These are phyloP conservation scores for Tuber aestivum DNA, from an alignment of 495 filamentous ascomycete species.

Conservation along the genomic window DNA sequence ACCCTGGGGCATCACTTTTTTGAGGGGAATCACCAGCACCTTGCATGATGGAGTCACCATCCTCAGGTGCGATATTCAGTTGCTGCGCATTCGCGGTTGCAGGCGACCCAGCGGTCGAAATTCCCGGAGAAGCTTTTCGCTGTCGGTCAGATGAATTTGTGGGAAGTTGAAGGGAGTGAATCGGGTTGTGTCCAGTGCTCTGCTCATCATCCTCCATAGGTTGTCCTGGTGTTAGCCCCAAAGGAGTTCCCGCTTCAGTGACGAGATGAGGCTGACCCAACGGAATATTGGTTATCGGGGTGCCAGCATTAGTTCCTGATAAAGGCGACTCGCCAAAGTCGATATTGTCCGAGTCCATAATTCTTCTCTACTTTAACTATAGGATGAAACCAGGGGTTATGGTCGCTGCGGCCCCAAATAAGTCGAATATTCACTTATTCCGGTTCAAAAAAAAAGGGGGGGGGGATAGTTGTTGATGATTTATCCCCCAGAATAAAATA, in stretches of 20 bases:
- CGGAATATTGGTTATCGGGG: conserved; percentile 26
- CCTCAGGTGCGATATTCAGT: conserved; percentile 30
- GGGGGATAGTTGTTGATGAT: conserved; percentile 6
- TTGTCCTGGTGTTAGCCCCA: conserved; percentile 30
- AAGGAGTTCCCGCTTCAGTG: conserved; percentile 27
- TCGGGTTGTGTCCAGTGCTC: conserved; percentile 26
- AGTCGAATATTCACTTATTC: conserved; percentile 5
- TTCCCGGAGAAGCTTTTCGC: conserved; percentile 23
- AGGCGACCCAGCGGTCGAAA: conserved; percentile 26
- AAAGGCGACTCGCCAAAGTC: conserved; percentile 39
- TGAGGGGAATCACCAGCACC: conserved; percentile 37
- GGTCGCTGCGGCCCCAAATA: conserved; percentile 9
- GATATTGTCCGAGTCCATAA: conserved; percentile 35
- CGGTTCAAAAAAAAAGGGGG: conserved; percentile 1
- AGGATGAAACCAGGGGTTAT: neutral
- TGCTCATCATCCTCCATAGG: conserved; percentile 41
- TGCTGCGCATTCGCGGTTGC: conserved; percentile 22
- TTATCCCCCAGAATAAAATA: neutral
- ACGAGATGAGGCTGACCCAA: conserved; percentile 29
- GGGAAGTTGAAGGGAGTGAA: conserved; percentile 24
- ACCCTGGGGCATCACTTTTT: conserved; percentile 11
- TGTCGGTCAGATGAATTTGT: conserved; percentile 12
- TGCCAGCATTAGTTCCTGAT: conserved; percentile 35
- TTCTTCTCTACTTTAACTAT: conserved; percentile 1
- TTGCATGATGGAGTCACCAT: conserved; percentile 42